Evolutionary conservation across 2,329 filamentous ascomycete genomes (phyloP), one percentile per base, ranked within the genome.

Genomic region (Calonectria pteridis): DNA sequence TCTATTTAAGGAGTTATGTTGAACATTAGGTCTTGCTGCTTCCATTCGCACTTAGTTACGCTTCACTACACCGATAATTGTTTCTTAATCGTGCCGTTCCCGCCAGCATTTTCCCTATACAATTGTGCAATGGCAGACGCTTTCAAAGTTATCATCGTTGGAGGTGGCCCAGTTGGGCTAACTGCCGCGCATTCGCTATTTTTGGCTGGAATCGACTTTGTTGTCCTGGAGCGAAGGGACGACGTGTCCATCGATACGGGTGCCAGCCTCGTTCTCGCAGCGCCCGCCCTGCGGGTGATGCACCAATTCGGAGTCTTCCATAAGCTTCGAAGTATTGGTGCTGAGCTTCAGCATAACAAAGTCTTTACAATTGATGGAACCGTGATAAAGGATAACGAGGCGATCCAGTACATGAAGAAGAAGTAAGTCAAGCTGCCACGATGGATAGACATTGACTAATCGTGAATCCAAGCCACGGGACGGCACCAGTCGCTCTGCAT

Each of bases 401-500:
- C 55, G 10, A n/a, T 62, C 23, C 33, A 29, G 16, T 20, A n/a
- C 35, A 69, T 59, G 29, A 65, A 28, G 49, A 65, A 31, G 43
- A 65, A 51, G 33, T 31, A 20, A 29, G 49, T 23, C 20, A 31
- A 26, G 1, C 23, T 11, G 18, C 49, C 6, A 53, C 58, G 7
- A 72, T 28, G 51, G 62, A 62, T 59, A 33, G 33, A 31, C 55
- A 7, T 62, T 40, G 23, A 4, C 26, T 49, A 23, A 49, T 23
- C 13, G 5, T 3, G 28, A 26, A 72, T 64, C 1, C 62, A 74
- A 77, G 77, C 1, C 77, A 78, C n/a, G 68, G 72, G 31, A n/a
- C 58, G 46, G 46, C 66, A 29, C 1, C 78, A 67, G 70, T 78
- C 76, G 75, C 65, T 74, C 77, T 77, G 23, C 70, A 75, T 2